Evolutionary conservation across 2,329 filamentous ascomycete species (phyloP), one percentile per base, ranked within the genome.

Genomic region (Fusarium albosuccineum): DNA sequence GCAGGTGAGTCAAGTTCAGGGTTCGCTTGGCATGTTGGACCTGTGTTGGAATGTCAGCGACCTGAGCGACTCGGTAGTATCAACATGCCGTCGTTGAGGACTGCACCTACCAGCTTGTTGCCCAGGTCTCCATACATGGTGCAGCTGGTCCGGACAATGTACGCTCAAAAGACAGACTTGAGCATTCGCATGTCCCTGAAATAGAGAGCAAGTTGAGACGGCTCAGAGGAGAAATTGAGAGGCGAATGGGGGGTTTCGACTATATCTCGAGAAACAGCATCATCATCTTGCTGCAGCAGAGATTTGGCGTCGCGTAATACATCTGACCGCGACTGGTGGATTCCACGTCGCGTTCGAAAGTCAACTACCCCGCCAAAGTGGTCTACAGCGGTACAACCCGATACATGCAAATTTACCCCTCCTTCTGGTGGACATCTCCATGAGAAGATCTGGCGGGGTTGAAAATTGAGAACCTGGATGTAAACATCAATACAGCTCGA

Each of bases 1-100:
- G 96, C 3, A 99, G 87, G 77, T 97, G 89, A 33, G 90, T 83
- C 57, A 99, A 88, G 68, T 92, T 91, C 79, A 96, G 93, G 16
- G 92, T 97, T 76, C 96, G 89, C 85, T 98, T 98, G 78, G 96
- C 96, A 84, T 98, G 92, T 83, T 95, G 92, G 72, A 97, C 94
- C 93, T 97, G 70, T 22, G 46, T 46, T 29, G 45, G 48, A 52
- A 62, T 70, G 45, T 55, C 30, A 60, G 52, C 45, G 36, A 62
- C 48, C 36, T 36, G 44, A 26, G 22, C 33, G n/a, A 3, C 45
- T n/a, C 40, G 16, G 5, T 37, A 41, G 5, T 37, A 41, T 33
- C 30, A 37, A 46, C 34, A 52, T 54, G 16, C 36, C 30, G 16
- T 13, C 13, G 6, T 44, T 40, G 34, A 51, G 44, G 37, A 51